Base-by-base conservation (phyloP, 1,284 basidiomycete species). In the Erythrobasidium hasegawianum region DNA sequence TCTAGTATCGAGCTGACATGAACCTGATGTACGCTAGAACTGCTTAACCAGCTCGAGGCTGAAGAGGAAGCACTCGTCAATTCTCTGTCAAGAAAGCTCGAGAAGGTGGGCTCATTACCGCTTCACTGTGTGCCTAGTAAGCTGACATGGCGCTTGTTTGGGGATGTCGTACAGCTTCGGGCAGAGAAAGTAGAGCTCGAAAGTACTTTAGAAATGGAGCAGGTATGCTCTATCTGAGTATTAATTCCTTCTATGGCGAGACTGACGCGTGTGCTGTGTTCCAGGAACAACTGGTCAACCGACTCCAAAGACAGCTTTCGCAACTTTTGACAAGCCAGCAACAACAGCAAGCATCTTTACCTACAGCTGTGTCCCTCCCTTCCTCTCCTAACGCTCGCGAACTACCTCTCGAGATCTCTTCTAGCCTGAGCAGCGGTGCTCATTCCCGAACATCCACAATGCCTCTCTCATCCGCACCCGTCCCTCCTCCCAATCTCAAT, bases 141-240 rank as follows among this genome's bases (percentile, higher is more conserved):
- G 43, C 43, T 47, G 43, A 47, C 16, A 18, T 33, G 33, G 33
- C 33, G 33, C 33, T 33, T 33, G 33, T 33, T 33, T 33, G 33
- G 27, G 49, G 11, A 16, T 11, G 53, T 16, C 24, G 2, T 38
- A 26, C 41, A 64, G 61, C 40, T 64, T 13, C 61, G 61, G 27
- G 61, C 61, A 24, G 61, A 64, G 43, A 64, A 64, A 54, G 61
- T 64, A 4, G 61, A 64, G 52, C 39, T 64, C 20, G 61, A 64
- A 27, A 54, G 50, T 11, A 64, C 61, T 27, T 27, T 64, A 7
- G 61, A 64, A 39, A 64, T 64, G 61, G 61, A 64, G 33, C 61
- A 64, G 38, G 61, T 47, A 47, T 5, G n/a, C 16, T 16, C 16
- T n/a, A 18, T 16, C 14, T n/a, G n/a, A 24, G 5, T n/a, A 5